Evolutionary conservation across 768 basidiomycete genomes (phyloP), one percentile per base, ranked within the genome.

Genomic region (Suillus ampliporus): DNA sequence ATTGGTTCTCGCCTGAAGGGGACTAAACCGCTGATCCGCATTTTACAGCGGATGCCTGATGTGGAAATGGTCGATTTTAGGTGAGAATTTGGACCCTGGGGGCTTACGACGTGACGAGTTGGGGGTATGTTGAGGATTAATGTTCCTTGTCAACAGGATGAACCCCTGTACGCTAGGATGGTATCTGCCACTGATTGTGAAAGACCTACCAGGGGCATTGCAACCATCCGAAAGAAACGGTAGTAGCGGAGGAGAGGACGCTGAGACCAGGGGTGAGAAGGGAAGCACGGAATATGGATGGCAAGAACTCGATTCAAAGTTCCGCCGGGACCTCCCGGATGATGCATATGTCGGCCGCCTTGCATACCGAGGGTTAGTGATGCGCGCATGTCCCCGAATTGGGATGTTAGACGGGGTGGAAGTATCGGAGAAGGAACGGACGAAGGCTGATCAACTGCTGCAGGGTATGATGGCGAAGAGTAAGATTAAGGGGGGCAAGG

Each of bases 81-180:
- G 97, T 91, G 73, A 74, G 88, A 68, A 61, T 57, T 61, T 47
- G 17, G 46, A 61, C 62, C 37, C 34, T 50, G 35, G 0, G 17
- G 17, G 13, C 4, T 19, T 31, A 31, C n/a, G n/a, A n/a, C n/a
- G n/a, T n/a, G n/a, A n/a, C n/a, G n/a, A n/a, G n/a, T n/a, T n/a
- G n/a, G n/a, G n/a, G n/a, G n/a, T 31, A 31, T 31, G 31, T 31
- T 31, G 31, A 6, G 13, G 13, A 9, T 10, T 21, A 28, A 28
- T 1, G 47, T 48, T 48, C 47, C 48, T 34, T 47, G 46, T 57
- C 11, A 7, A 52, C 68, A 86, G 89, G 76, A 97, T 98, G 95
- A 99, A 99, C 72, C 96, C 97, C 59, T 94, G 92, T 68, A 98
- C 96, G 21, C 87, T 98, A 13, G 93, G 93, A 7, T 97, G 94